Percentiles rank a stretch among this genome's conserved stretches.
Conservation (phyloP, 2,329 filamentous ascomycete genomes). For the Aspergillus sp. region DNA sequence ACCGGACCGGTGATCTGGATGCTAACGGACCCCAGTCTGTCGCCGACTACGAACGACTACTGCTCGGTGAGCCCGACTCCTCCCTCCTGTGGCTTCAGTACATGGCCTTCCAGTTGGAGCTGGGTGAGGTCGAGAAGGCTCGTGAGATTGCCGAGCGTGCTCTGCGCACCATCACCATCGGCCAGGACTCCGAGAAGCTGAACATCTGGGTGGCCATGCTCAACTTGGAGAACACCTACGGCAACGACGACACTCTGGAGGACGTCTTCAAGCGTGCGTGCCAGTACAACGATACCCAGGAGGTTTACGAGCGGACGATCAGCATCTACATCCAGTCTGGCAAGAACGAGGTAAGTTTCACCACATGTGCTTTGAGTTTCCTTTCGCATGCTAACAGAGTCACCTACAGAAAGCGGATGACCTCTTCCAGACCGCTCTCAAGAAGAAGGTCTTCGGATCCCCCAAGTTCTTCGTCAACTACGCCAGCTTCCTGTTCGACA, state of each 20-base stretch:
- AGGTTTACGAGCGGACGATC: conserved; percentile 83
- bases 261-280: conserved; percentile 89
- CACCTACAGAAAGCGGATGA: conserved; percentile 74
- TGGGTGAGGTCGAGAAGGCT: conserved; percentile 85
- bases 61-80: conserved; percentile 91
- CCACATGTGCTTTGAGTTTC: too few species aligned
- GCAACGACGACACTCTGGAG: conserved; percentile 77
- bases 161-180: conserved; percentile 84
- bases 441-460: conserved; percentile 84
- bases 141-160: conserved; percentile 88
- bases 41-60: conserved; percentile 88
- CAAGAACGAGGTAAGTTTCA: conserved; percentile 70
- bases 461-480: conserved; percentile 91
- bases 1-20: conserved; percentile 90
- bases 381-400: conserved; percentile 28
- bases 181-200: conserved; percentile 87
- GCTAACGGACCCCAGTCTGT: conserved; percentile 83
- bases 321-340: conserved; percentile 94
- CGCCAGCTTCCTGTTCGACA: conserved; percentile 85
- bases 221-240: conserved; percentile 91
- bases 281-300: conserved; percentile 88
- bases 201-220: conserved; percentile 94
- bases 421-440: conserved; percentile 81
- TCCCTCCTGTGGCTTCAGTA: conserved; percentile 93
- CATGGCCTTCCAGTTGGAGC: conserved; percentile 97